A percentile compares a stretch with the other conserved stretches of the same genome.
Evolutionary conservation across 2,329 filamentous ascomycete genomes (phyloP).

Genomic region (Cladorrhinum sp.): DNA sequence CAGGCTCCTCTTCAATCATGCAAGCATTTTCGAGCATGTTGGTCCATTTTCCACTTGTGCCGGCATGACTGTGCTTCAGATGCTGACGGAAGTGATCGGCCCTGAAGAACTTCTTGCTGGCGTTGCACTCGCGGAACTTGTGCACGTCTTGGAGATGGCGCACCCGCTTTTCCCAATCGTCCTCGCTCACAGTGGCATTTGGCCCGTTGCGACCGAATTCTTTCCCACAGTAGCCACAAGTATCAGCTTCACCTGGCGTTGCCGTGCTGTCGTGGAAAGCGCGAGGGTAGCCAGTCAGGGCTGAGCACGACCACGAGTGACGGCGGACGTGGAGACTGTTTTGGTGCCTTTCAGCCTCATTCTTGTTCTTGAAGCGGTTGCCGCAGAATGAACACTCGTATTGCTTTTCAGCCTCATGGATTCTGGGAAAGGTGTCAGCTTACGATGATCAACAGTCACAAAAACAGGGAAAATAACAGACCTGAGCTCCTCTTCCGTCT

Average conservation of each 20-base stretch:
- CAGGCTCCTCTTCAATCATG: slow-evolving; percentile 77
- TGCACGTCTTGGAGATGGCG: slow-evolving; percentile 87
- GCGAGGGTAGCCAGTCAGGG: slow-evolving; percentile 70
- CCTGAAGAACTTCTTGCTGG: slow-evolving; percentile 95
- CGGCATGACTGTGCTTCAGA: slow-evolving; percentile 94
- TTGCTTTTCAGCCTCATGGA: slow-evolving; percentile 92
- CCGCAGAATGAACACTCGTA: slow-evolving; percentile 90
- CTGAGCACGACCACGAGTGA: slow-evolving; percentile 96
- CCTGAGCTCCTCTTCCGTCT: slow-evolving; percentile 78
- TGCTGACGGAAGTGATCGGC: slow-evolving; percentile 98
- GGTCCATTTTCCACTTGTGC: slow-evolving; percentile 97
- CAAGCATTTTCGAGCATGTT: slow-evolving; percentile 96
- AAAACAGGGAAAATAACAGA: slow-evolving; percentile 45
- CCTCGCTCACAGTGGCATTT: slow-evolving; percentile 57
- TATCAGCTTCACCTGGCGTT: slow-evolving; percentile 66
- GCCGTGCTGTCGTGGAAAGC: slow-evolving; percentile 81
- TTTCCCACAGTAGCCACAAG: slow-evolving; percentile 92
- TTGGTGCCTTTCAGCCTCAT: slow-evolving; percentile 93
- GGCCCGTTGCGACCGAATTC: slow-evolving; percentile 66
- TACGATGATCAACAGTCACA: slow-evolving; percentile 14
- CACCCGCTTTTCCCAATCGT: slow-evolving; percentile 84
- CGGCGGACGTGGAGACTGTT: slow-evolving; percentile 89
- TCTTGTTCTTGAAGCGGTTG: slow-evolving; percentile 98
- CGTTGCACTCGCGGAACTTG: slow-evolving; percentile 98
- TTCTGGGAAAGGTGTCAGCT: slow-evolving; percentile 45